Conservation (phyloP, 176 grass and related monocot species). For the Bothriochloa decipiens region DNA sequence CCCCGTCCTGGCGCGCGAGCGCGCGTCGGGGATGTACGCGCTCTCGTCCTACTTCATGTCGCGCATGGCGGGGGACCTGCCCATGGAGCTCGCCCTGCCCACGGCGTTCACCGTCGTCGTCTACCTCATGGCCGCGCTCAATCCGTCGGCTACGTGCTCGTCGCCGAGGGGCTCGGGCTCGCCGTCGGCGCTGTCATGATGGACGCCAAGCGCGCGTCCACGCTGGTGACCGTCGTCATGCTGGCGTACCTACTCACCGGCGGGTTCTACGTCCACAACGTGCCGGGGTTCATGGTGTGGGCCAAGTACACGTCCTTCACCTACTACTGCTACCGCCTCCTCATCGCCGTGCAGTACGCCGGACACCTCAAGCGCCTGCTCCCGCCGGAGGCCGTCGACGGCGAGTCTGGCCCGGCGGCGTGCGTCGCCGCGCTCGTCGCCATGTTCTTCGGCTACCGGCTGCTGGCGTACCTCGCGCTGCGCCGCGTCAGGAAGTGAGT, state of each 20-base stretch:
- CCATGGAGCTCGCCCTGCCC: constrained; percentile 92
- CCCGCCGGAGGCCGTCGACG: constrained; percentile 13
- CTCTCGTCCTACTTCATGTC: constrained; percentile 92
- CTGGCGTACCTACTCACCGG: constrained; percentile 91
- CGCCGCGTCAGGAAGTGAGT: constrained; percentile 58
- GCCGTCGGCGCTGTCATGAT: constrained; percentile 82
- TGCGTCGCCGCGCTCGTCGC: constrained; percentile 56
- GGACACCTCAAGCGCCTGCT: constrained; percentile 13
- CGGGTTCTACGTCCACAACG: constrained; percentile 83
- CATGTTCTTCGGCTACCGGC: constrained; percentile 81
- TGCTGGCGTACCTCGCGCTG: constrained; percentile 80
- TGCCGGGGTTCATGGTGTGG: constrained; percentile 79
- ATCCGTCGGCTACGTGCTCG: constrained; percentile 71
- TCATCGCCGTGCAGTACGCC: constrained; percentile 81
- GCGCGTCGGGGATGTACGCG: constrained; percentile 86
- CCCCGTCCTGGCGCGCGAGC: constrained; percentile 67
- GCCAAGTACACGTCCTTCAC: constrained; percentile 94
- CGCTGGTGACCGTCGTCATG: constrained; percentile 78
- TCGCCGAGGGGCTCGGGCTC: constrained; percentile 70
- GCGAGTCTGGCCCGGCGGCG: constrained; percentile 17
- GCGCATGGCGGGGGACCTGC: constrained; percentile 81
- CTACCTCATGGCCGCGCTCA: constrained; percentile 91
- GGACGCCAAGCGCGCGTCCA: constrained; percentile 91
- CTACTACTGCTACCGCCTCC: constrained; percentile 87
- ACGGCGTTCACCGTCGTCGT: constrained; percentile 66